Evolutionary conservation across 495 filamentous ascomycete species (phyloP), one percentile per base, ranked within the genome.

Genomic region (Podospora tetraspora): DNA sequence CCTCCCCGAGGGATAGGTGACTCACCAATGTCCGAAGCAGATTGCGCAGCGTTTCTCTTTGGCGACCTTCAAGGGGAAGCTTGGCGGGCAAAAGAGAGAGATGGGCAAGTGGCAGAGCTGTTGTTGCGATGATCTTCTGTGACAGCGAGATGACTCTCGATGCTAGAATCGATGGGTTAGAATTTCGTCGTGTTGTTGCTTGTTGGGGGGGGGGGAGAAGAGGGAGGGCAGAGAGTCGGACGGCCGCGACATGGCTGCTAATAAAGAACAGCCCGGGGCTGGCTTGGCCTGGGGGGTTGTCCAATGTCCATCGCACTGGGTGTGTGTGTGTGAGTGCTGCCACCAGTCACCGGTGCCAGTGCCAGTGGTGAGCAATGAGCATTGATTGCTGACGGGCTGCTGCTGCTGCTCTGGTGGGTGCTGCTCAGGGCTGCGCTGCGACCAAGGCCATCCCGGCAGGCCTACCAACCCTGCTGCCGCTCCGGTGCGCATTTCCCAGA

Each of bases 101-200:
- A 69, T 65, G 63, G 77, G 75, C 74, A 75, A 73, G 70, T 78
- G 79, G 81, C 81, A 77, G 75, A 72, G 81, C 81, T 84, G 80
- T 73, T 78, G 79, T 73, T 78, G 79, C 82, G 82, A 84, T 77
- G 77, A 79, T 81, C 81, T 77, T 81, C 82, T 81, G 82, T 82
- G 82, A 84, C 82, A 80, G 77, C 23, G 77, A 79, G 79, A 79
- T 76, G 75, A 80, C 78, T 84, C 82, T 83, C 80, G 72, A 75
- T 75, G 71, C 72, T 76, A 75, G 73, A 76, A 71, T 75, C 71
- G 72, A 76, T 78, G 74, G 76, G 74, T 75, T 72, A 66, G 66
- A 74, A 75, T 75, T 76, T 79, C 73, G 72, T 73, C 71, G 74
- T 77, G 74, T 75, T 82, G 79, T 80, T 82, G 81, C 76, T 78